Conservation (phyloP, 768 basidiomycete genomes). For the Cyclocybe aegerita region DNA sequence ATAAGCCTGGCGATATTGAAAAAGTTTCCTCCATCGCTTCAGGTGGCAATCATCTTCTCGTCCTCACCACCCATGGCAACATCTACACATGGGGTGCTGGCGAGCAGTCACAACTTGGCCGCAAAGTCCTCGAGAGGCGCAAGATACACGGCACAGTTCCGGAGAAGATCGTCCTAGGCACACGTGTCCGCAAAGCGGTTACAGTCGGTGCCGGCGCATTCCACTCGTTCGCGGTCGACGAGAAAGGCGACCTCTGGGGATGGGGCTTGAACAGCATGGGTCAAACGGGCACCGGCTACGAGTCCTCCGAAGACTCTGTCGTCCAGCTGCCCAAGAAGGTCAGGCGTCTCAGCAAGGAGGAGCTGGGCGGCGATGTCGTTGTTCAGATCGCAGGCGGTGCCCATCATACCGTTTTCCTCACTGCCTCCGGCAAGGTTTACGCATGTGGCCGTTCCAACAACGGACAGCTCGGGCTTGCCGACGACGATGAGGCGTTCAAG, state of each 20-base stretch:
- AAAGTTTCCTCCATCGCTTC: slow-evolving; percentile 75
- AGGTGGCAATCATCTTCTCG: slow-evolving; percentile 88
- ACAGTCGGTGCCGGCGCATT: slow-evolving; percentile 78
- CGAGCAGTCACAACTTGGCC: slow-evolving; percentile 88
- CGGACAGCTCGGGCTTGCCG: slow-evolving; percentile 76
- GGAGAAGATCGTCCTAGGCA: slow-evolving; percentile 79
- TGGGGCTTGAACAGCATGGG: slow-evolving; percentile 97
- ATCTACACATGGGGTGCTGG: slow-evolving; percentile 91
- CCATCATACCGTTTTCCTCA: slow-evolving; percentile 90
- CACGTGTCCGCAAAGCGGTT: slow-evolving; percentile 56
- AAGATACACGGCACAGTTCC: slow-evolving; percentile 89
- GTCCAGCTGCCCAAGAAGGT: slow-evolving; percentile 67
- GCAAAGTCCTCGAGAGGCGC: slow-evolving; percentile 84
- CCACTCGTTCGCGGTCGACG: slow-evolving; percentile 90
- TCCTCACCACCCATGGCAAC: slow-evolving; percentile 84
- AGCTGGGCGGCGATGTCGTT: slow-evolving; percentile 60
- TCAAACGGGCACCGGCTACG: slow-evolving; percentile 66
- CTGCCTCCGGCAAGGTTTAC: slow-evolving; percentile 79
- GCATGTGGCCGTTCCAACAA: slow-evolving; percentile 85
- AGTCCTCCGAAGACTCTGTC: slow-evolving; percentile 44
- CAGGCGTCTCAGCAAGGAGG: slow-evolving; percentile 57
- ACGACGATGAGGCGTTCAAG: slow-evolving; percentile 67
- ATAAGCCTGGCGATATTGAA: slow-evolving; percentile 64
- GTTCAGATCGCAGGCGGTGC: slow-evolving; percentile 80
- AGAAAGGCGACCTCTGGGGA: slow-evolving; percentile 80